phyloP scores from a whole-genome alignment of 1,284 basidiomycete genomes.

The Malassezia dermatis region DNA sequence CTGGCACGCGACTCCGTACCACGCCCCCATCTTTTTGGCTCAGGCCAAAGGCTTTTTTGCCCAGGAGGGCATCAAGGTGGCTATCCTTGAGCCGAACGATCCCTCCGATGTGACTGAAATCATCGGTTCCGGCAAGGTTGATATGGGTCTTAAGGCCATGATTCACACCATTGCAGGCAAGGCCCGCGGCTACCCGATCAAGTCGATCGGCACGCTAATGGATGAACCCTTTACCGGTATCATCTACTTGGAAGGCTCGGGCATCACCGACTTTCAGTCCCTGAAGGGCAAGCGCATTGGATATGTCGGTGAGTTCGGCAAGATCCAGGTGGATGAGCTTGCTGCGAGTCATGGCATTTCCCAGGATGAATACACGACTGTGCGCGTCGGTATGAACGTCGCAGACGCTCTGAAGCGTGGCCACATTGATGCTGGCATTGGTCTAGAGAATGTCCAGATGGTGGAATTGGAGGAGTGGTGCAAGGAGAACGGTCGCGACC shows the following conservation, averaged over 20 bases:
- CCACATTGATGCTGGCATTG: conserved; percentile 48
- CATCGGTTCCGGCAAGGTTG: conserved; percentile 48
- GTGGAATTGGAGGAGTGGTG: conserved; percentile 49
- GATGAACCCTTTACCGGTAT: conserved; percentile 50
- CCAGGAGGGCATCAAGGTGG: conserved; percentile 49
- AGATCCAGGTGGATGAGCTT: conserved; percentile 47
- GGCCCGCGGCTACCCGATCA: conserved; percentile 48
- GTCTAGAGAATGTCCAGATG: conserved; percentile 48
- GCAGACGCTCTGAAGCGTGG: conserved; percentile 48
- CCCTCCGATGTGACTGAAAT: conserved; percentile 41
- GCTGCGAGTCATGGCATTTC: conserved; percentile 35
- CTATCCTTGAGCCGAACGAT: conserved; percentile 48
- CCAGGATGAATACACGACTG: conserved; percentile 48
- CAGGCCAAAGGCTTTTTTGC: conserved; percentile 40
- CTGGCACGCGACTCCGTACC: conserved; percentile 49
- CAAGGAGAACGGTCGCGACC: conserved; percentile 41
- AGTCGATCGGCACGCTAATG: conserved; percentile 48
- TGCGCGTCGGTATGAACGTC: conserved; percentile 50
- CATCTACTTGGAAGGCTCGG: conserved; percentile 48
- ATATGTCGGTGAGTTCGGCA: conserved; percentile 50
- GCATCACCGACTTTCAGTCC: conserved; percentile 47
- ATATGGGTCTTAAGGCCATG: conserved; percentile 49
- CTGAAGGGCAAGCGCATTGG: conserved; percentile 49
- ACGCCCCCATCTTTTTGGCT: conserved; percentile 48
- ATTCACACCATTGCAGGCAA: conserved; percentile 49